Percentiles rank a stretch among this genome's conserved stretches.
phyloP scores from a whole-genome alignment of 2,329 filamentous ascomycete species.

The Pezicula neosporulosa region DNA sequence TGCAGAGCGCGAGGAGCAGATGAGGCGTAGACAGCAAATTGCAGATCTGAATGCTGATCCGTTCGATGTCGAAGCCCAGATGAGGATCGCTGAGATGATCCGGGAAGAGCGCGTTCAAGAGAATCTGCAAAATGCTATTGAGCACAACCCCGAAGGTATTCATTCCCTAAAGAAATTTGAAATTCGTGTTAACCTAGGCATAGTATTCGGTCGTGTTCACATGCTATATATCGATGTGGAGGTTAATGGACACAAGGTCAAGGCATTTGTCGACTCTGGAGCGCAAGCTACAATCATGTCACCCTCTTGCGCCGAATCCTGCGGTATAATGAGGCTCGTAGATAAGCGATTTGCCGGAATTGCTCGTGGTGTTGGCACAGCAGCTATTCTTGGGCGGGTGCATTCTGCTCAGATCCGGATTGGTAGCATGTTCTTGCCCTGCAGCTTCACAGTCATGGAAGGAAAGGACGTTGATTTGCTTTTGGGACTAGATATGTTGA shows the following conservation, averaged over 20 bases:
- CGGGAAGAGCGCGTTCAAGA: conserved; percentile 91
- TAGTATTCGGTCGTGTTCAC: conserved; percentile 90
- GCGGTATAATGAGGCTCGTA: conserved; percentile 93
- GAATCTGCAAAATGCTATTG: conserved; percentile 94
- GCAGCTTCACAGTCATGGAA: conserved; percentile 99
- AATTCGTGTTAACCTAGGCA: conserved; percentile 7
- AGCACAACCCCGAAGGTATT: conserved; percentile 93
- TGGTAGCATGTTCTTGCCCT: conserved; percentile 80
- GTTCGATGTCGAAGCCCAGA: conserved; percentile 89
- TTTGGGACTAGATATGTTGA: conserved; percentile 93
- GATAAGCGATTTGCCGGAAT: conserved; percentile 90
- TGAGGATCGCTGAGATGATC: conserved; percentile 94
- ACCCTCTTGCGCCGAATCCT: conserved; percentile 82
- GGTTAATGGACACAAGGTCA: conserved; percentile 88
- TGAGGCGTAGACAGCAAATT: conserved; percentile 78
- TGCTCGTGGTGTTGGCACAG: conserved; percentile 90
- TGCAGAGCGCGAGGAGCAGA: conserved; percentile 68
- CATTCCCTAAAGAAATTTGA: conserved; percentile 8
- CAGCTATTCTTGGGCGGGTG: conserved; percentile 89
- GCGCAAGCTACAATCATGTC: conserved; percentile 99
- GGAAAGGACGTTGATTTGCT: conserved; percentile 94
- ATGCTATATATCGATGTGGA: conserved; percentile 96
- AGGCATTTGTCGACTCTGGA: conserved; percentile 95
- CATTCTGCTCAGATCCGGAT: conserved; percentile 96
- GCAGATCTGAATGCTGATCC: conserved; percentile 86